A percentile compares a stretch with the other conserved stretches of the same genome.
Evolutionary conservation across 176 grass and related monocot genomes (phyloP).

Genomic region (Zizania latifolia): DNA sequence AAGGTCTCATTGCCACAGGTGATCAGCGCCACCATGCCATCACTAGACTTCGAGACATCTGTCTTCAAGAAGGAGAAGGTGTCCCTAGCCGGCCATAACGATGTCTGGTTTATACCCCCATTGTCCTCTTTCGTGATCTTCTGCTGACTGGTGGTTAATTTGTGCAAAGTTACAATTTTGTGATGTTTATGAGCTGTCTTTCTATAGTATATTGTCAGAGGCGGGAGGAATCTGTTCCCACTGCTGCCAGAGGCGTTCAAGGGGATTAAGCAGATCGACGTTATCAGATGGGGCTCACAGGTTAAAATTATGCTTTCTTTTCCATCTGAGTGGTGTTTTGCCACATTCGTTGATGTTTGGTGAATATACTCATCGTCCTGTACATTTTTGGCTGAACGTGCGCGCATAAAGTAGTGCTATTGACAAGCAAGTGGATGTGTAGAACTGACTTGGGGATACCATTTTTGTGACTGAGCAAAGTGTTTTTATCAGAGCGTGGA

Average conservation of each 20-base stretch:
- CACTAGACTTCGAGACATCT: conserved; percentile 64
- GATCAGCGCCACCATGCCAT: conserved; percentile 33
- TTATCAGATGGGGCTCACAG: conserved; percentile 75
- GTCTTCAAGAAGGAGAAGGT: conserved; percentile 85
- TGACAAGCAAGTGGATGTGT: neutral
- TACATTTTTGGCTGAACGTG: neutral
- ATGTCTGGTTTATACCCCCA: conserved; percentile 30
- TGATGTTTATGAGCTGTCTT: conserved; percentile 4
- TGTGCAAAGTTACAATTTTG: neutral
- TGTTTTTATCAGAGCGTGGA: neutral
- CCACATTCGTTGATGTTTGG: neutral
- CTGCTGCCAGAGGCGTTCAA: conserved; percentile 70
- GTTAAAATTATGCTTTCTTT: conserved; percentile 14
- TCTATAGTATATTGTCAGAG: conserved; percentile 70
- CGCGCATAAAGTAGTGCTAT: neutral
- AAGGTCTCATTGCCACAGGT: conserved; percentile 40
- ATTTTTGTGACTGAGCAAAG: neutral
- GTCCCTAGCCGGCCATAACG: conserved; percentile 54
- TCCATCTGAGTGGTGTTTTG: neutral
- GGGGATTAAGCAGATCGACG: conserved; percentile 73
- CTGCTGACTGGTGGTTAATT: neutral
- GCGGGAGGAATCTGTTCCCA: conserved; percentile 63
- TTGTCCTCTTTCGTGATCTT: neutral
- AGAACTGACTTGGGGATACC: neutral
- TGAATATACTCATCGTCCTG: neutral